These are phyloP conservation scores for Mycosphaerella arachidis DNA, from an alignment of 2,329 filamentous ascomycete genomes.

Conservation along the genomic window DNA sequence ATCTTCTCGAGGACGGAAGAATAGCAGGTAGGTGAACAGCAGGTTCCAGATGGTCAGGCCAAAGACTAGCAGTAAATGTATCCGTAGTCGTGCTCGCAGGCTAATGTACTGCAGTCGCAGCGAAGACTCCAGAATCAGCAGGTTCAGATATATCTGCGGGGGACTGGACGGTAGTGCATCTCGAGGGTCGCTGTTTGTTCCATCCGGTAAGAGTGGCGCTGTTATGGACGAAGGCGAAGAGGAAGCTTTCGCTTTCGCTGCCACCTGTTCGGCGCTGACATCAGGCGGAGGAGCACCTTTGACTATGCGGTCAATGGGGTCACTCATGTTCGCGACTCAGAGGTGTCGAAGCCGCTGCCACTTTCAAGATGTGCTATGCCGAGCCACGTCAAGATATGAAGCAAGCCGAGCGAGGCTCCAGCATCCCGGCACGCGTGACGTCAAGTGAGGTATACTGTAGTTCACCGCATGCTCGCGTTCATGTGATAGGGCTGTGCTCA, in stretches of 20 bases:
- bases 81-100: slow-evolving; percentile 77
- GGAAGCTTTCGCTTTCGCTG: slow-evolving; percentile 32
- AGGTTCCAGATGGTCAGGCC: slow-evolving; percentile 75
- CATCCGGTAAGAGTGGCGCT: slow-evolving; percentile 31
- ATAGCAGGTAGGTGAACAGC: slow-evolving; percentile 84
- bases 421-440: slow-evolving; percentile 1
- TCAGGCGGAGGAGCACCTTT: slow-evolving; percentile 76
- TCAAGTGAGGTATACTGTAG: neutral
- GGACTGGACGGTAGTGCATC: slow-evolving; percentile 82
- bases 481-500: neutral
- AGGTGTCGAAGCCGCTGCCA: neutral
- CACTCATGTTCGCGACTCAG: slow-evolving; percentile 15
- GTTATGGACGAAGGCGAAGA: slow-evolving; percentile 44
- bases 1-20: slow-evolving; percentile 93
- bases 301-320: slow-evolving; percentile 72
- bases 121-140: slow-evolving; percentile 92
- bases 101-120: slow-evolving; percentile 89
- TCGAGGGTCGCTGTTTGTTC: slow-evolving; percentile 61
- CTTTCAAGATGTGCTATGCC: neutral
- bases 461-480: neutral
- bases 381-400: neutral
- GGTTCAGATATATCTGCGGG: slow-evolving; percentile 95
- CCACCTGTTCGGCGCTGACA: slow-evolving; percentile 42
- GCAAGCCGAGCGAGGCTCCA: neutral
- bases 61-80: slow-evolving; percentile 88